Base-by-base conservation (phyloP, 1,284 basidiomycete genomes). In the Agroathelia rolfsii region DNA sequence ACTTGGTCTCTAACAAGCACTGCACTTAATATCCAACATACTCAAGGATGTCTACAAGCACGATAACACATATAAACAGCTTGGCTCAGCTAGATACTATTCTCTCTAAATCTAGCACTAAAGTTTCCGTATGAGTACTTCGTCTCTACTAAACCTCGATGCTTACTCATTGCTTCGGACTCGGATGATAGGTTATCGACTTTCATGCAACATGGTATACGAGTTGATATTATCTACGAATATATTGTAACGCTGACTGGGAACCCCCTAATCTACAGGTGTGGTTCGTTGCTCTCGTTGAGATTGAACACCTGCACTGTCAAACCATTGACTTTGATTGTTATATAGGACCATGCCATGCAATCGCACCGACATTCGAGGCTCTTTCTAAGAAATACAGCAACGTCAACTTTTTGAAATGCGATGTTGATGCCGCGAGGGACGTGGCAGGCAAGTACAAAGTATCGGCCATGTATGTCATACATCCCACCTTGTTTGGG, bases 271-370 rank as follows among this genome's bases (percentile, higher is more conserved):
- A n/a, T n/a, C 22, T 27, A 30, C 16, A 23, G n/a, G 14, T 22
- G 17, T 39, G 11, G 15, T 37, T 5, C 28, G 20, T n/a, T n/a
- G n/a, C n/a, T n/a, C n/a, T n/a, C n/a, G n/a, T n/a, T n/a, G n/a
- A n/a, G n/a, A n/a, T n/a, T n/a, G n/a, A n/a, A n/a, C n/a, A n/a
- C 13, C 5, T n/a, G 17, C 7, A 5, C 28, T 30, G 17, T 10
- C 32, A n/a, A n/a, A n/a, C n/a, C n/a, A n/a, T n/a, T n/a, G n/a
- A n/a, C n/a, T n/a, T n/a, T n/a, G n/a, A n/a, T n/a, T n/a, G n/a
- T n/a, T n/a, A n/a, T n/a, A 86, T 83, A 66, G 76, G 79, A 3
- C 82, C 82, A 21, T 87, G 83, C 50, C 80, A 82, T 52, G 62
- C 65, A 35, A 86, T 86, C 44, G 82, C 83, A 3, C 83, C 83